These are phyloP conservation scores for Circinella minor DNA, from an alignment of 371 early-diverging fungal species.

Conservation along the genomic window DNA sequence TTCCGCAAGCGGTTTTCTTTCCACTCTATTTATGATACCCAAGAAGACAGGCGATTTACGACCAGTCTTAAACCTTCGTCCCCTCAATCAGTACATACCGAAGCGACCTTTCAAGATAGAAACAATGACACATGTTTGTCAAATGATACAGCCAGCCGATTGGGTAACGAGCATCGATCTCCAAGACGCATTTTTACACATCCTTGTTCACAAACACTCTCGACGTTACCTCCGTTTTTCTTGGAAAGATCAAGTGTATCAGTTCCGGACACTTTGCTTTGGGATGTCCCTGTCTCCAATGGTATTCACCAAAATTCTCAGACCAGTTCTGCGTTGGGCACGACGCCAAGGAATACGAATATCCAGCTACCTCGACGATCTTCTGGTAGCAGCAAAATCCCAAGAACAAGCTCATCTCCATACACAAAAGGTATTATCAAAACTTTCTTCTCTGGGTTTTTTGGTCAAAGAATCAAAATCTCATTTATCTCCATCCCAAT, in stretches of 20 bases:
- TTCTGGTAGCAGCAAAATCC: slow-evolving; percentile 22
- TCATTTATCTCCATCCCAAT: slow-evolving; percentile 19
- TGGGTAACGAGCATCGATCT: slow-evolving; percentile 25
- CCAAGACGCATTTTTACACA: slow-evolving; percentile 22
- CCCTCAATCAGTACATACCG: slow-evolving; percentile 26
- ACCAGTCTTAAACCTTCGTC: slow-evolving; percentile 27
- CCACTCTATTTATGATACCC: slow-evolving; percentile 28
- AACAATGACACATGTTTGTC: slow-evolving; percentile 18
- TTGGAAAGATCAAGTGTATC: slow-evolving; percentile 29
- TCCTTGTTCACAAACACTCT: slow-evolving; percentile 9
- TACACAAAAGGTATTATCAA: slow-evolving; percentile 5
- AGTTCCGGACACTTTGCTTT: slow-evolving; percentile 33
- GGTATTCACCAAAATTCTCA: slow-evolving; percentile 37
- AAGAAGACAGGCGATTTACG: slow-evolving; percentile 26
- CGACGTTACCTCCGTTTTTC: slow-evolving; percentile 28
- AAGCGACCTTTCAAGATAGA: slow-evolving; percentile 35
- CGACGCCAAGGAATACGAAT: slow-evolving; percentile 30
- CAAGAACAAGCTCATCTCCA: background rate
- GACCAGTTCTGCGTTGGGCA: slow-evolving; percentile 33
- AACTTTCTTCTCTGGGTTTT: slow-evolving; percentile 25
- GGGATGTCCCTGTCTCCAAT: slow-evolving; percentile 36
- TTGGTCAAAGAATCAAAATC: slow-evolving; percentile 31
- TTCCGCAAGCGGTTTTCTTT: slow-evolving; percentile 14
- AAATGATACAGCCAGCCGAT: slow-evolving; percentile 25
- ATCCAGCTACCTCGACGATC: slow-evolving; percentile 37